Evolutionary conservation across 805 yeast species (phyloP).

Genomic region (Ascoidea rubescens): DNA sequence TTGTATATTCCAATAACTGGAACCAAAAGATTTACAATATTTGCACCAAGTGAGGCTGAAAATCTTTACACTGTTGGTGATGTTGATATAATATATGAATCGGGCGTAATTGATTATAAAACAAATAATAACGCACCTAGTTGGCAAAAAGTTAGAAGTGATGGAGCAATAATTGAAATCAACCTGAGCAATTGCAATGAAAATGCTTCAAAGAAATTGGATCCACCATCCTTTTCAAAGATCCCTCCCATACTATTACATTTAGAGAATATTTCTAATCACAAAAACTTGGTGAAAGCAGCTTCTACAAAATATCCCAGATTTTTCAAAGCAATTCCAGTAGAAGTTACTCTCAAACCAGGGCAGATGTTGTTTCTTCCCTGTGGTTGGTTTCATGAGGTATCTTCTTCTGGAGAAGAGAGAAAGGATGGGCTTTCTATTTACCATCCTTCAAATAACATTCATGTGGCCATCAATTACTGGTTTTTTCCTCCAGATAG

Average conservation of each 20-base stretch:
- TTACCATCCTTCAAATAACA: slow-evolving; percentile 10
- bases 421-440: slow-evolving; percentile 5
- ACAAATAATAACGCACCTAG: slow-evolving; percentile 37
- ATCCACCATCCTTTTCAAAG: slow-evolving; percentile 58
- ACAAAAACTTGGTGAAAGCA: slow-evolving; percentile 17
- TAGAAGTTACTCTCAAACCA: slow-evolving; percentile 35
- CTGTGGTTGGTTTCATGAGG: slow-evolving; percentile 78
- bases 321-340: slow-evolving; percentile 25
- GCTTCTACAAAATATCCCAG: slow-evolving; percentile 35
- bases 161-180: slow-evolving; percentile 44
- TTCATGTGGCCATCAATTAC: slow-evolving; percentile 56
- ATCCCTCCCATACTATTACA: slow-evolving; percentile 55
- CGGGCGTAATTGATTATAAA: slow-evolving; percentile 56
- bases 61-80: slow-evolving; percentile 53
- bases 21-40: slow-evolving; percentile 50
- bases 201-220: slow-evolving; percentile 15
- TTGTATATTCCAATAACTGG: slow-evolving; percentile 51
- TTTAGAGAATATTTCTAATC: slow-evolving; percentile 33
- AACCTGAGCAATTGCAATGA: slow-evolving; percentile 29
- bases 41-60: slow-evolving; percentile 46
- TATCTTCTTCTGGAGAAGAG: slow-evolving; percentile 40
- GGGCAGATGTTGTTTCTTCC: slow-evolving; percentile 64
- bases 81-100: slow-evolving; percentile 33
- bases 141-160: slow-evolving; percentile 52
- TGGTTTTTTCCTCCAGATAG: slow-evolving; percentile 62